phyloP scores from a whole-genome alignment of 2,329 filamentous ascomycete genomes.

The Pseudopithomyces maydicus region DNA sequence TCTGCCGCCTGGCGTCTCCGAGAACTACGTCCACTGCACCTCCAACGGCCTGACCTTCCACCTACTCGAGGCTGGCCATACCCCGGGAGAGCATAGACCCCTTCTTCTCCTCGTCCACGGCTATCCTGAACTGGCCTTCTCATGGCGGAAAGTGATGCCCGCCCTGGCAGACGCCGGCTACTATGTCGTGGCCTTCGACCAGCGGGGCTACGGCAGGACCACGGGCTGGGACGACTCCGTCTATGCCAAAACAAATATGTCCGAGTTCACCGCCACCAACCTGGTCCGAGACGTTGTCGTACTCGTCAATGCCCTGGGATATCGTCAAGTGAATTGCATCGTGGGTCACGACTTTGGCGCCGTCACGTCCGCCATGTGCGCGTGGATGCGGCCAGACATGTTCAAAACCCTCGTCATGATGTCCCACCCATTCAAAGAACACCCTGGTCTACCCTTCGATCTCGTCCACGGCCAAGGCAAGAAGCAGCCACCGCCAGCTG shows the following conservation, averaged over 20 bases:
- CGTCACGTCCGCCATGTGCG: conserved; percentile 63
- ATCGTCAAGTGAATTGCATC: conserved; percentile 62
- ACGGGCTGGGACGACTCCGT: conserved; percentile 61
- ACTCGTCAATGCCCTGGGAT: conserved; percentile 65
- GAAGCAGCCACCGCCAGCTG: conserved; percentile 27
- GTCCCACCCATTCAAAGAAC: conserved; percentile 67
- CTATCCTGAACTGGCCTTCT: conserved; percentile 71
- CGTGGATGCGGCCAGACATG: conserved; percentile 67
- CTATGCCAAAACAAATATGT: conserved; percentile 60
- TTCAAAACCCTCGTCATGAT: conserved; percentile 67
- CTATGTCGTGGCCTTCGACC: conserved; percentile 70
- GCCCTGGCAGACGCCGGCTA: conserved; percentile 64
- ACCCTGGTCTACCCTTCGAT: conserved; percentile 56
- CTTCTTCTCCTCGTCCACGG: conserved; percentile 69
- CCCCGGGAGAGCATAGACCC: conserved; percentile 49
- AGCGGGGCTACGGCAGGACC: conserved; percentile 71
- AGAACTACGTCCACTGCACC: conserved; percentile 62
- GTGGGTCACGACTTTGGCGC: conserved; percentile 72
- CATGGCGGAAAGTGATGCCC: conserved; percentile 69
- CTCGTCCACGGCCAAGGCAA: conserved; percentile 39
- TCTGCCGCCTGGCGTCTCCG: conserved; percentile 61
- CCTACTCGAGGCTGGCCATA: conserved; percentile 60
- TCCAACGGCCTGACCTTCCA: conserved; percentile 66
- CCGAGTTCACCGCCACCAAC: conserved; percentile 61
- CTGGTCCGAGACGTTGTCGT: conserved; percentile 67